These are phyloP conservation scores for Pyrenophora teres DNA, from an alignment of 2,329 filamentous ascomycete genomes.

Conservation along the genomic window DNA sequence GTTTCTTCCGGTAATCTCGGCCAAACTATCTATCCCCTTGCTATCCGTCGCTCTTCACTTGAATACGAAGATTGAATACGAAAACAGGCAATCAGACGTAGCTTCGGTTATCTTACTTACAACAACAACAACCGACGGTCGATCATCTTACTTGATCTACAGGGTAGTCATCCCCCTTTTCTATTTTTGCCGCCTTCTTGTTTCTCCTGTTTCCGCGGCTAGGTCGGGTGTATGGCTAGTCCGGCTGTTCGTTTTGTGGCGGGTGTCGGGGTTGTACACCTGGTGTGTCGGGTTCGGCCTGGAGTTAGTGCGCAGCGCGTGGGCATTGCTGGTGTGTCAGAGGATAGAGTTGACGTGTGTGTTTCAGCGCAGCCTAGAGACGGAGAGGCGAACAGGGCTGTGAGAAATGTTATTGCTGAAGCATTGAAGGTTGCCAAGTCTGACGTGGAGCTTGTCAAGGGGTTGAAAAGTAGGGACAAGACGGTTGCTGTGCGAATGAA, in stretches of 20 bases:
- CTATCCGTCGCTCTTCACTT: too few species aligned
- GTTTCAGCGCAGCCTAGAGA: constrained; percentile 69
- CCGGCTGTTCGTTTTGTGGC: constrained; percentile 39
- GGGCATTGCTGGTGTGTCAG: constrained; percentile 62
- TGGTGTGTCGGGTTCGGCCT: constrained; percentile 71
- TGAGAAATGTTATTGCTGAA: constrained; percentile 66
- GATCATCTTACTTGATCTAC: too few species aligned
- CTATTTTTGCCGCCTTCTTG: too few species aligned
- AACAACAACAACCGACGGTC: too few species aligned
- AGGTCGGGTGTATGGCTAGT: background rate
- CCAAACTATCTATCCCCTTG: too few species aligned
- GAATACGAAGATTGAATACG: too few species aligned
- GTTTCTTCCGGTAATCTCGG: too few species aligned
- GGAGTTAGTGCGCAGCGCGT: constrained; percentile 65
- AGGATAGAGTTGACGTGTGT: constrained; percentile 65
- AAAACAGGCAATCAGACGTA: too few species aligned
- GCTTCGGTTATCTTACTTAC: too few species aligned
- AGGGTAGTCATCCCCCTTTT: too few species aligned
- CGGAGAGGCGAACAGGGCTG: constrained; percentile 71
- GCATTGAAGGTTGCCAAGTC: constrained; percentile 67
- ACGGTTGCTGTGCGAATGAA: constrained; percentile 43
- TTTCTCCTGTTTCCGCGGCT: too few species aligned
- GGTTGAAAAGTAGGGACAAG: constrained; percentile 68
- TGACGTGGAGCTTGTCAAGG: constrained; percentile 65
- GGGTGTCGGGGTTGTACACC: constrained; percentile 52